Evolutionary conservation across 2,329 filamentous ascomycete genomes (phyloP).

Genomic region (Teratosphaeria epicoccoides): DNA sequence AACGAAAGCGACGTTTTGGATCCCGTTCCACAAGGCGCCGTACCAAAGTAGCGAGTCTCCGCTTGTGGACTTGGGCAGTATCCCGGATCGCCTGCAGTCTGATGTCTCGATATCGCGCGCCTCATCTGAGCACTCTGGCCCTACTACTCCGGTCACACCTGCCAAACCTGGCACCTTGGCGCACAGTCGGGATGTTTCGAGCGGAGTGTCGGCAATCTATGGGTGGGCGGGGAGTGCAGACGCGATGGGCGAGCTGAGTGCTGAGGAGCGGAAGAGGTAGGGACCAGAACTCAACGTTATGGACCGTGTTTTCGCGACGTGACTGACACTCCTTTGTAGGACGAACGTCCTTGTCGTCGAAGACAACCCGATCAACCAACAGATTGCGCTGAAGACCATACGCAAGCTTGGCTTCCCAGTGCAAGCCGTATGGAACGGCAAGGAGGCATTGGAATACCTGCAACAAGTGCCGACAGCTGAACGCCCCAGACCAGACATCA

Average conservation of each 20-base stretch:
- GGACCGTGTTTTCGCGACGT: too few relatives aligned
- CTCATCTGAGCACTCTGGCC: constrained; percentile 50
- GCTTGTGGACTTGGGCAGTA: constrained; percentile 50
- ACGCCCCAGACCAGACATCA: constrained; percentile 56
- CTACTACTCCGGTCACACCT: constrained; percentile 25
- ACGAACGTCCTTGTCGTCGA: constrained; percentile 68
- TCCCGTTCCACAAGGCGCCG: constrained; percentile 64
- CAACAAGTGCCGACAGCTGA: constrained; percentile 27
- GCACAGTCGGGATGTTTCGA: constrained; percentile 12
- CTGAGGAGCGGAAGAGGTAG: constrained; percentile 44
- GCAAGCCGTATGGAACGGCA: constrained; percentile 64
- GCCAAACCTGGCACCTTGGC: constrained; percentile 2
- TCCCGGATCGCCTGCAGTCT: constrained; percentile 55
- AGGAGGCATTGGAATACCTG: constrained; percentile 67
- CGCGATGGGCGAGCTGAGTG: constrained; percentile 42
- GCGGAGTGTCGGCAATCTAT: constrained; percentile 3
- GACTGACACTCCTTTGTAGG: constrained; percentile 14
- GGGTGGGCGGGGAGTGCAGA: neutral
- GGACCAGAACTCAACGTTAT: neutral
- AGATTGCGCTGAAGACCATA: constrained; percentile 66
- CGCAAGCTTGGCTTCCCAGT: constrained; percentile 62
- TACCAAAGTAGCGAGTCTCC: constrained; percentile 39
- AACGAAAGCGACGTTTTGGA: constrained; percentile 65
- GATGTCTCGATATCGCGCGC: constrained; percentile 51
- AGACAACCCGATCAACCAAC: constrained; percentile 55